Evolutionary conservation across 2,329 filamentous ascomycete genomes (phyloP), one percentile per base, ranked within the genome.

Genomic region (Colletotrichum spinosum): DNA sequence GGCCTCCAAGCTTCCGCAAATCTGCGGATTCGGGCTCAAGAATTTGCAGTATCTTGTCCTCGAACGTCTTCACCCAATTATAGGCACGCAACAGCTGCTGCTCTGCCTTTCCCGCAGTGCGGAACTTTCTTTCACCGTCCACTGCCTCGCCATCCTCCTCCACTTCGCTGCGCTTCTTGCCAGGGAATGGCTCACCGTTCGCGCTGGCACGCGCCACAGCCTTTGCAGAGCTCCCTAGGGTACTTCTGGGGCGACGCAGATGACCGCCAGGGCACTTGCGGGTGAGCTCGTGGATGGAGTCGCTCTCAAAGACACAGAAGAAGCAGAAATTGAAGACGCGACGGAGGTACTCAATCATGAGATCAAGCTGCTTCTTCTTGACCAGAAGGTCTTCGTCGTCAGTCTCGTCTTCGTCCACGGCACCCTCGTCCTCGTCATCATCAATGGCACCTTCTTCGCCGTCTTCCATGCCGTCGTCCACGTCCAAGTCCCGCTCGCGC

Each of bases 261-360:
- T 99, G 96, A n/a, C 96, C 96, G 46, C 96, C 96, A 34, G 96
- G 94, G 72, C 96, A 99, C 80, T 99, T 98, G 65, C 96, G 90
- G 45, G 93, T 94, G 70, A 99, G 84, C 79, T 99, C 96, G 74
- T 99, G 96, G 25, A 98, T 90, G 0, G 95, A 98, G 77, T 99
- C 96, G 74, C 94, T 96, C 79, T 99, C 96, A 71, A 99, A 98
- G 6, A 99, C 97, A 77, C 96, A 99, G 83, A 98, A 99, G 84
- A 99, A 97, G 82, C 96, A 99, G 81, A 99, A 98, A 80, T 96
- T 97, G 85, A 97, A 97, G 56, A 99, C 96, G 13, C 96, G 90
- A 56, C 96, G 93, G 65, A 99, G 86, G 76, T 99, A 99, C 80
- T 99, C 96, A 57, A 98, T 96, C 77, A 97, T 86, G 41, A 99